A percentile compares a stretch with the other conserved stretches of the same genome.
Conservation (phyloP, 352 stramenopile genomes). For the Phytopythium aichiense region DNA sequence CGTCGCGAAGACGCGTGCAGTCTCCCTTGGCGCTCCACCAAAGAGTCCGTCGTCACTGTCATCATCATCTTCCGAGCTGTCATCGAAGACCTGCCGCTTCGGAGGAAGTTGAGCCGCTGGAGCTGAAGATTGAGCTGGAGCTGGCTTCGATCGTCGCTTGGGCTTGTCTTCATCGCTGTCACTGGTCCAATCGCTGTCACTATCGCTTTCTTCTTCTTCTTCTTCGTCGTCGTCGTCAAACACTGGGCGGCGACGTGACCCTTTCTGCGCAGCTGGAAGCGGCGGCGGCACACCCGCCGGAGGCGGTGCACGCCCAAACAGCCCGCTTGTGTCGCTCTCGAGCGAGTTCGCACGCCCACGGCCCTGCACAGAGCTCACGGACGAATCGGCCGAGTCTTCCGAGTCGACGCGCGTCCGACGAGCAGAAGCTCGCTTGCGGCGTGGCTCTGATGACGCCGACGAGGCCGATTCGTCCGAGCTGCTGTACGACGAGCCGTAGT, state of each 20-base stretch:
- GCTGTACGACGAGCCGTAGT: constrained; percentile 61
- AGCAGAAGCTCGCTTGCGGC: constrained; percentile 16
- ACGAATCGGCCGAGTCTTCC: constrained; percentile 36
- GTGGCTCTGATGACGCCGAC: constrained; percentile 11
- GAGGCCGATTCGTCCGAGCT: constrained; percentile 58
- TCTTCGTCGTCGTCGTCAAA: constrained; percentile 44
- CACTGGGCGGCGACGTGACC: constrained; percentile 25
- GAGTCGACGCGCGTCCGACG: constrained; percentile 24
- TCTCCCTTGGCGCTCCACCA: constrained; percentile 17
- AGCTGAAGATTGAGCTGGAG: constrained; percentile 15
- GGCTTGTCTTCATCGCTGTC: constrained; percentile 36
- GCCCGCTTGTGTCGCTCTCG: constrained; percentile 49
- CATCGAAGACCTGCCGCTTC: constrained; percentile 49
- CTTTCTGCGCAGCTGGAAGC: constrained; percentile 10
- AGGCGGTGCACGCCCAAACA: constrained; percentile 43
- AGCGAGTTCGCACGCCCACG: constrained; percentile 36
- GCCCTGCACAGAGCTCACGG: constrained; percentile 12
- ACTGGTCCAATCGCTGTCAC: constrained; percentile 26
- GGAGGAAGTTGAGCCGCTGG: constrained; percentile 11
- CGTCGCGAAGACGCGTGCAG: constrained; percentile 22
- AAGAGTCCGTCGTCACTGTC: constrained; percentile 65
- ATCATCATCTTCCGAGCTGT: constrained; percentile 44
- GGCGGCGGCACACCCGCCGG: constrained; percentile 13
- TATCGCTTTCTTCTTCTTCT: constrained; percentile 47
- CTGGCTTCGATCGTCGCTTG: constrained; percentile 13